phyloP scores from a whole-genome alignment of 306 rosid genomes.

The Clitoria ternatea region DNA sequence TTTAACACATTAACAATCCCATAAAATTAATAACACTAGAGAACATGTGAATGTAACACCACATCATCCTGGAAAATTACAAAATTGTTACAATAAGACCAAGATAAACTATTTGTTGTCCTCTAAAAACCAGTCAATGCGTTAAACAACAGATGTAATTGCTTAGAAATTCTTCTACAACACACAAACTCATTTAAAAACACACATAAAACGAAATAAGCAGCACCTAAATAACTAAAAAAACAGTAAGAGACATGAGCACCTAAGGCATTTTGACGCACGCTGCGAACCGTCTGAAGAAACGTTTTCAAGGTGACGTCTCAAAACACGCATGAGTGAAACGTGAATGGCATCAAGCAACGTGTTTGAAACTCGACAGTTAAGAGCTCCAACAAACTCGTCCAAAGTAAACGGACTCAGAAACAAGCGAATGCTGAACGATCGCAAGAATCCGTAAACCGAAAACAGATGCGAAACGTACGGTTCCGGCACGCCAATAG shows the following conservation, averaged over 20 bases:
- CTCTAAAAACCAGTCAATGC: not conserved
- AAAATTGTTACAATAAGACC: not conserved
- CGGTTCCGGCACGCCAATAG: slow-evolving; percentile 70
- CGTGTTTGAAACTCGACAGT: slow-evolving; percentile 54
- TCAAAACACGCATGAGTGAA: slow-evolving; percentile 70
- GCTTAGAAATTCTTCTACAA: not conserved
- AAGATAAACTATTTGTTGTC: not conserved
- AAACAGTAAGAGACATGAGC: not conserved
- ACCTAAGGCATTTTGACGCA: slow-evolving; percentile 80
- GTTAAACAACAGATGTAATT: not conserved
- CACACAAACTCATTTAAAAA: not conserved
- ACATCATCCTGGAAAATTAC: not conserved
- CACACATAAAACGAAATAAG: not conserved
- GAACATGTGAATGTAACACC: not conserved
- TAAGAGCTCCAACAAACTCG: slow-evolving; percentile 83
- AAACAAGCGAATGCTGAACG: slow-evolving; percentile 61
- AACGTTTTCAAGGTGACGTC: slow-evolving; percentile 61
- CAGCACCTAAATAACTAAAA: not conserved
- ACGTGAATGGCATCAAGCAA: slow-evolving; percentile 78
- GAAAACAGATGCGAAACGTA: slow-evolving; percentile 63
- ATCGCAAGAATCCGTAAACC: slow-evolving; percentile 72
- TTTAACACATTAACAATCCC: not conserved
- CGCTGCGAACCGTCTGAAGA: slow-evolving; percentile 63
- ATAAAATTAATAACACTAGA: not conserved
- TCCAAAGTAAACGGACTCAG: slow-evolving; percentile 73